phyloP scores from a whole-genome alignment of 768 basidiomycete genomes.

The Megacollybia marginata region DNA sequence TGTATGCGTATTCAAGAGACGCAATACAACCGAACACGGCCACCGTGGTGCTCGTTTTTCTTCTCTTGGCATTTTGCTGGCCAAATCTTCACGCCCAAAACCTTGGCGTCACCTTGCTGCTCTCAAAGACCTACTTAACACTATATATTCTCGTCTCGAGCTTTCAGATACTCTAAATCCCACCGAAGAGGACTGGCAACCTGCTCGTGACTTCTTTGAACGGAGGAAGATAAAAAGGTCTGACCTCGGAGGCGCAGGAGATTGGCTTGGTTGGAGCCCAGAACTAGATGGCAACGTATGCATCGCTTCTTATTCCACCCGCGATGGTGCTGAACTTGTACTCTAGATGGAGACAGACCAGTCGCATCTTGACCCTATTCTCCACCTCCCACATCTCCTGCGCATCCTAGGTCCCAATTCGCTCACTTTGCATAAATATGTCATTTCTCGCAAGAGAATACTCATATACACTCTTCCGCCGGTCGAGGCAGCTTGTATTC shows the following conservation, averaged over 20 bases:
- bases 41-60: constrained; percentile 78
- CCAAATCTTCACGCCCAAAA: constrained; percentile 55
- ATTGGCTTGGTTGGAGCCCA: constrained; percentile 63
- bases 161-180: constrained; percentile 40
- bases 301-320: not conserved
- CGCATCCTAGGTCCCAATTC: constrained; percentile 74
- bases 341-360: constrained; percentile 5
- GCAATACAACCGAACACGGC: constrained; percentile 59
- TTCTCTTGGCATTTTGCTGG: constrained; percentile 69
- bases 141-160: constrained; percentile 46
- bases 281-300: constrained; percentile 48
- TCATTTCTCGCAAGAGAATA: constrained; percentile 67
- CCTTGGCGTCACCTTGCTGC: constrained; percentile 68
- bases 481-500: constrained; percentile 70
- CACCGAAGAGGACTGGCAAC: constrained; percentile 54
- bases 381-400: constrained; percentile 70
- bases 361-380: constrained; percentile 41
- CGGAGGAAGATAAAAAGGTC: constrained; percentile 43
- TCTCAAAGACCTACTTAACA: constrained; percentile 51
- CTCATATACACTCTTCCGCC: constrained; percentile 76
- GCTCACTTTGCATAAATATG: constrained; percentile 73
- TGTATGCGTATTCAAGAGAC: constrained; percentile 67
- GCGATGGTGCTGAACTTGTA: not conserved
- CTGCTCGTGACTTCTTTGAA: constrained; percentile 57
- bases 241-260: constrained; percentile 48